Evolutionary conservation across 345 rosid genomes (phyloP), one percentile per base, ranked within the genome.

Genomic region (Lepidium sativum): DNA sequence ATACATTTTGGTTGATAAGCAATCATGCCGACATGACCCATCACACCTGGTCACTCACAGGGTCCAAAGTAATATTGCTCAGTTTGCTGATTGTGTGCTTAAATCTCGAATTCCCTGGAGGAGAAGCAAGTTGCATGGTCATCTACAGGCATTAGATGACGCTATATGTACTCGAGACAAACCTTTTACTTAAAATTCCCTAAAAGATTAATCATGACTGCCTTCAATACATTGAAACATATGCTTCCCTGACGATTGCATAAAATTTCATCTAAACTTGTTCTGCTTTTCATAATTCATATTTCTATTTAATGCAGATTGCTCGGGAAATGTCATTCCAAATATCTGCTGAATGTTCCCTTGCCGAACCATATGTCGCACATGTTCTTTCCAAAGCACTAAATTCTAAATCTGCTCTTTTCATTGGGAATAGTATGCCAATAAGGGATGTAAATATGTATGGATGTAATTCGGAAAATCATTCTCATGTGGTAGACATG

Each of bases 361-460:
- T 92, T 54, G 83, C 91, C 2, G 98, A 92, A 75, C 97, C 98
- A 57, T 73, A 79, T 73, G 91, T 92, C 65, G 89, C 89, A 18
- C 83, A 74, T 72, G 71, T 68, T 57, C 80, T 85, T 76, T 84
- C 94, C 27, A 56, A 77, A 75, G 78, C 80, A 50, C 82, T 92
- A 57, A 72, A 81, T 16, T 65, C 87, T 16, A 82, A 72, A 42
- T 81, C 80, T 53, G 96, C 98, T 66, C 81, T 92, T 62, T 92
- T 89, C 81, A 48, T 92, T 15, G 98, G 97, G 60, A 92, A 92
- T 73, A 87, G 98, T 83, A 92, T 92, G 98, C 83, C 85, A 54
- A 83, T 92, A 81, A 91, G 98, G 43, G 98, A 92, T 79, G 75
- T 77, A 55, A 89, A 92, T 65, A 87, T 92, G 97, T 92, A 89